phyloP scores from a whole-genome alignment of 805 yeast species.

The Komagataella pastoris region DNA sequence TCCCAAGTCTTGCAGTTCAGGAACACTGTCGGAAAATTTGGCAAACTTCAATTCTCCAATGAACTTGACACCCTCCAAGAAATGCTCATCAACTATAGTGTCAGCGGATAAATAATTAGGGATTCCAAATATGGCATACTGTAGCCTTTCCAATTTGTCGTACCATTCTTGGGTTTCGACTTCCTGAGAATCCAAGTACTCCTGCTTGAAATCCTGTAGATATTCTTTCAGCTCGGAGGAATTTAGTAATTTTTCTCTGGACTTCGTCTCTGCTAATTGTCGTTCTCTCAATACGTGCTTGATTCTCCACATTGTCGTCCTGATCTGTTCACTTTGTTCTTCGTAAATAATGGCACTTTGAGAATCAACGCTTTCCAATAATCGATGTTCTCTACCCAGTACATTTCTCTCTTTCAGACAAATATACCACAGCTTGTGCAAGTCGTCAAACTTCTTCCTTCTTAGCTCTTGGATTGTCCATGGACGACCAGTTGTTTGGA shows the following conservation, averaged over 20 bases:
- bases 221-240: slow-evolving; percentile 29
- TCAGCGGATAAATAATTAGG: slow-evolving; percentile 51
- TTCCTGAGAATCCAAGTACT: slow-evolving; percentile 42
- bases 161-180: slow-evolving; percentile 44
- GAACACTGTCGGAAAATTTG: slow-evolving; percentile 23
- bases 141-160: slow-evolving; percentile 66
- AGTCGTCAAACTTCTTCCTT: slow-evolving; percentile 81
- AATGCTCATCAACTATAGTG: slow-evolving; percentile 42
- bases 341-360: slow-evolving; percentile 8
- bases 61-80: slow-evolving; percentile 52
- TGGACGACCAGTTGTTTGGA: slow-evolving; percentile 46
- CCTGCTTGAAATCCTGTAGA: slow-evolving; percentile 40
- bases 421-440: slow-evolving; percentile 85
- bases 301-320: slow-evolving; percentile 63
- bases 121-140: slow-evolving; percentile 76
- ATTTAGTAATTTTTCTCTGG: slow-evolving; percentile 27
- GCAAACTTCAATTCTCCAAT: slow-evolving; percentile 55
- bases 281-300: slow-evolving; percentile 84
- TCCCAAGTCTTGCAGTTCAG: slow-evolving; percentile 18
- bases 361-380: slow-evolving; percentile 21
- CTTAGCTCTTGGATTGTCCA: slow-evolving; percentile 88
- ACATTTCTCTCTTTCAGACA: slow-evolving; percentile 74
- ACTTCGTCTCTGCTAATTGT: slow-evolving; percentile 53
- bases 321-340: slow-evolving; percentile 26
- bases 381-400: slow-evolving; percentile 60